These are phyloP conservation scores for Naegleria gruberi DNA, from an alignment of 208 protist species.

Conservation along the genomic window DNA sequence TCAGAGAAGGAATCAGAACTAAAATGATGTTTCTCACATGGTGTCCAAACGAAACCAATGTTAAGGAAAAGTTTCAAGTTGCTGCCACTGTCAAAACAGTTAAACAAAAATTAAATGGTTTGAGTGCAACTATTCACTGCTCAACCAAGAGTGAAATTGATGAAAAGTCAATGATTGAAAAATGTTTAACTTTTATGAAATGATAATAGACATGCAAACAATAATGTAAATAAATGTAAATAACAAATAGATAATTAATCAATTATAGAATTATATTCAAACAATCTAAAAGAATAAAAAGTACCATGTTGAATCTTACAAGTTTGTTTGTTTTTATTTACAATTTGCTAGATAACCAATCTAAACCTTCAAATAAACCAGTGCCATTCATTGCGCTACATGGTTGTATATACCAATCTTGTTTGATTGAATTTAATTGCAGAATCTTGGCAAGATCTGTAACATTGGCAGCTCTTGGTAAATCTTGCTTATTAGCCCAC, in stretches of 20 bases:
- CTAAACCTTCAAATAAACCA: constrained; percentile 73
- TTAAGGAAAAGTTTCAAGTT: too few relatives aligned
- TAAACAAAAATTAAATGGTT: too few relatives aligned
- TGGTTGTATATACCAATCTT: constrained; percentile 41
- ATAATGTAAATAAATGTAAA: neutral
- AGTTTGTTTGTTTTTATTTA: neutral
- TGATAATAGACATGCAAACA: neutral
- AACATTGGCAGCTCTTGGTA: constrained; percentile 30
- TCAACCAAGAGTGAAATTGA: too few relatives aligned
- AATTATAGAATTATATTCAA: neutral
- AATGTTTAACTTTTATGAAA: too few relatives aligned
- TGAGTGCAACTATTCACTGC: too few relatives aligned
- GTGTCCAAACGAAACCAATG: too few relatives aligned
- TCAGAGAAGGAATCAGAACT: too few relatives aligned
- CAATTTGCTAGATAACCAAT: constrained; percentile 54
- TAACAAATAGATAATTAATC: neutral
- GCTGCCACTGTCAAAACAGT: too few relatives aligned
- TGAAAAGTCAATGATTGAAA: too few relatives aligned
- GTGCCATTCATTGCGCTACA: constrained; percentile 64
- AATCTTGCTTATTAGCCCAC: constrained; percentile 63
- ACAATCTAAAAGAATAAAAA: neutral
- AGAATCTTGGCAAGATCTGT: constrained; percentile 30
- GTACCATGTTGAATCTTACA: neutral
- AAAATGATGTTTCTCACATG: too few relatives aligned
- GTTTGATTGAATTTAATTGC: constrained; percentile 23